A percentile compares a stretch with the other conserved stretches of the same genome.
Evolutionary conservation across 805 yeast species (phyloP).

Genomic region (Barnettozyma siamensis): DNA sequence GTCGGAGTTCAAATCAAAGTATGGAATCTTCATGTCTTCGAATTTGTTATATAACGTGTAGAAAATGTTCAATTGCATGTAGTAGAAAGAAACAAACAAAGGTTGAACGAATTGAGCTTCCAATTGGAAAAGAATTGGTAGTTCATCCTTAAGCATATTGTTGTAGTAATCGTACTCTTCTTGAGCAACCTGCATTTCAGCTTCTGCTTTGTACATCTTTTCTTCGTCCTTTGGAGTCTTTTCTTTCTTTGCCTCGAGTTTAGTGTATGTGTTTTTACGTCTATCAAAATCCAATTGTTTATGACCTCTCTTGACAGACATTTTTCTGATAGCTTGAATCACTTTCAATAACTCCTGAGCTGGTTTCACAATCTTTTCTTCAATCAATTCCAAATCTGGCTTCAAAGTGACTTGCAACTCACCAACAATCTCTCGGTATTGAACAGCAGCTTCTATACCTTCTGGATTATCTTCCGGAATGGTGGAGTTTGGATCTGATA

Average conservation of each 20-base stretch:
- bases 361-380: slow-evolving; percentile 82
- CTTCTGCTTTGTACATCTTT: slow-evolving; percentile 80
- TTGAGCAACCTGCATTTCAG: slow-evolving; percentile 82
- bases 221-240: slow-evolving; percentile 87
- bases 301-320: slow-evolving; percentile 94
- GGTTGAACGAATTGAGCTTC: slow-evolving; percentile 93
- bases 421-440: slow-evolving; percentile 79
- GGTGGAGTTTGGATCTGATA: slow-evolving; percentile 82
- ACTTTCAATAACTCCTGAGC: slow-evolving; percentile 85
- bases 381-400: slow-evolving; percentile 91
- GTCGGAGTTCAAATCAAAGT: slow-evolving; percentile 82
- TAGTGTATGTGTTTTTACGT: slow-evolving; percentile 60
- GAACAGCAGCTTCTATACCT: slow-evolving; percentile 92
- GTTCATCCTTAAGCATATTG: slow-evolving; percentile 85
- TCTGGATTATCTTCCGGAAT: slow-evolving; percentile 94
- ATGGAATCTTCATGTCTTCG: slow-evolving; percentile 96
- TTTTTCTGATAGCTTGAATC: slow-evolving; percentile 78
- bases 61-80: slow-evolving; percentile 95
- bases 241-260: slow-evolving; percentile 77
- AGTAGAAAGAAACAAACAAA: slow-evolving; percentile 87
- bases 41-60: slow-evolving; percentile 85
- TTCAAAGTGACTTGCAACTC: slow-evolving; percentile 81
- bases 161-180: slow-evolving; percentile 96
- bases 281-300: slow-evolving; percentile 93
- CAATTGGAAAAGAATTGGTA: slow-evolving; percentile 80